Evolutionary conservation across 2,329 filamentous ascomycete genomes (phyloP), one percentile per base, ranked within the genome.

Genomic region (Juglanconis oblonga): DNA sequence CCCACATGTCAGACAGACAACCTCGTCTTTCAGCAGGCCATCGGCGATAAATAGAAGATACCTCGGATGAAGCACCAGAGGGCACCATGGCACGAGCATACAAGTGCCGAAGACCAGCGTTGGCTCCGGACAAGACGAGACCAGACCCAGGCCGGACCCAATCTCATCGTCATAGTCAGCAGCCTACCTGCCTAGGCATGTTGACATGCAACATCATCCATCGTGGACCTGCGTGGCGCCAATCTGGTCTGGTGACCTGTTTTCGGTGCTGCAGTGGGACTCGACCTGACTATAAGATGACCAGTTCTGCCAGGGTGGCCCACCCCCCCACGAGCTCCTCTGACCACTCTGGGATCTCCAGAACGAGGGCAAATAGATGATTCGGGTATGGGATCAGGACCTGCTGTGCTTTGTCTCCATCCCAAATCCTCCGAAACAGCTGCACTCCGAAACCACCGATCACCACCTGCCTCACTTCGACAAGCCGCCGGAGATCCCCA

Each of bases 231-330:
- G 38, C 38, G 38, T 42, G 5, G 38, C 38, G 9, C 38, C 38
- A 42, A 42, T 10, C 38, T 13, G 38, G 38, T 42, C 38, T 10
- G 11, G n/a, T 29, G 14, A 44, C 33, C 36, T 31, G 13, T 14
- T 38, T 29, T 51, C 33, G 35, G 38, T 32, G 17, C 56, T 38
- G 8, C 35, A 31, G 36, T 38, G 49, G 45, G 17, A 38, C 4
- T 47, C 40, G 45, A 52, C 44, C 55, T 60, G 58, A 52, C 53
- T 47, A 47, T 11, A 47, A 47, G 17, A 47, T n/a, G n/a, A n/a
- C n/a, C n/a, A n/a, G n/a, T n/a, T n/a, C n/a, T n/a, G n/a, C n/a
- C n/a, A n/a, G n/a, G n/a, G n/a, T n/a, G n/a, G n/a, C n/a, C n/a
- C n/a, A n/a, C n/a, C n/a, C n/a, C n/a, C n/a, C n/a, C n/a, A n/a